Evolutionary conservation across 2,329 filamentous ascomycete species (phyloP).

Genomic region (Ceratocystis variospora): DNA sequence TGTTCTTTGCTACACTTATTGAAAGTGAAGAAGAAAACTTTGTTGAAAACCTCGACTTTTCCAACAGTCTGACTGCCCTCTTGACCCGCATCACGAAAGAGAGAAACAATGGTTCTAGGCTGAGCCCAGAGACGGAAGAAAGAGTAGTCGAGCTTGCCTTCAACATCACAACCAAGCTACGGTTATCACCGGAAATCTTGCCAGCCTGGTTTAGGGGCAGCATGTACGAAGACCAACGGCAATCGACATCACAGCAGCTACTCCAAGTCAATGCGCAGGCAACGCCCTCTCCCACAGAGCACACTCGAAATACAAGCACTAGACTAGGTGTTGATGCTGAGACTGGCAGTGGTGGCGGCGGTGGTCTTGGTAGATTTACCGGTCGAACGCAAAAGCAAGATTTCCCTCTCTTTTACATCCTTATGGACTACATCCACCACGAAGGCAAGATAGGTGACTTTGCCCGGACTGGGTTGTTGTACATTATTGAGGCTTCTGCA

Average conservation of each 20-base stretch:
- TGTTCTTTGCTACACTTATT: conserved; percentile 80
- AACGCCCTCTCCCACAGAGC: conserved; percentile 15
- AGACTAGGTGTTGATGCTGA: conserved; percentile 6
- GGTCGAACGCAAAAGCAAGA: conserved; percentile 79
- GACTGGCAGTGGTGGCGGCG: conserved; percentile 33
- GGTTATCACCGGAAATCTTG: conserved; percentile 73
- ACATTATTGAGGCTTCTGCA: conserved; percentile 88
- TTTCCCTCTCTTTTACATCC: conserved; percentile 87
- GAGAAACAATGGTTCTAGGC: conserved; percentile 46
- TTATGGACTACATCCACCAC: conserved; percentile 94
- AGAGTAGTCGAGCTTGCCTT: conserved; percentile 87
- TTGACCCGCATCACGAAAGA: conserved; percentile 64
- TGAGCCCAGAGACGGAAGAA: conserved; percentile 69
- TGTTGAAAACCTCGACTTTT: conserved; percentile 73
- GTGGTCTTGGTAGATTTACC: conserved; percentile 60
- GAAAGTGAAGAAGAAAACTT: conserved; percentile 96
- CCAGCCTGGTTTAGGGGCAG: conserved; percentile 77
- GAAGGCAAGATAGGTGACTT: conserved; percentile 93
- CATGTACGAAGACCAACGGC: conserved; percentile 22
- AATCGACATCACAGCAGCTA: conserved; percentile 18
- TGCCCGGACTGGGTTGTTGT: conserved; percentile 81
- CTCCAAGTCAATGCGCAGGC: background rate
- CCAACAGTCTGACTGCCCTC: conserved; percentile 73
- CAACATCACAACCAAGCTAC: conserved; percentile 91
- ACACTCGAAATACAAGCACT: conserved; percentile 18